Evolutionary conservation across 805 yeast species (phyloP), one percentile per base, ranked within the genome.

Genomic region (Cyberlindnera meyerae): DNA sequence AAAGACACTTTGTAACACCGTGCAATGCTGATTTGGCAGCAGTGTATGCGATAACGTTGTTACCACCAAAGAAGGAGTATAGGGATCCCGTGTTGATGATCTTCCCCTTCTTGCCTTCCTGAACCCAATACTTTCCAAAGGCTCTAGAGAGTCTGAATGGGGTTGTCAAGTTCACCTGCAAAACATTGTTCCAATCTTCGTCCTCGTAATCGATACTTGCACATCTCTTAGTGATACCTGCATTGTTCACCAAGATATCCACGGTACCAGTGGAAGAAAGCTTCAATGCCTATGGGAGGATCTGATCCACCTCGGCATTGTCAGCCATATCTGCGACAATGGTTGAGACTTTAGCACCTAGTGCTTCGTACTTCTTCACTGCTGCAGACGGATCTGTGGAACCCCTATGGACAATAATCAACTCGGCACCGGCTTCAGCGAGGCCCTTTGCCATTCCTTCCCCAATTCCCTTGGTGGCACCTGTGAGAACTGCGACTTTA

Each of bases 351-450:
- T 8, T 33, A 11, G 34, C 40, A 11, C 40, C 44, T 3, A 18
- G 79, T 33, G 69, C 71, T 38, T 65, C 54, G 8, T 77, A 64
- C 29, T 41, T 44, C 18, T 41, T 13, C 8, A 46, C 40, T 7
- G 39, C 34, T 12, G 26, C 14, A 1, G 47, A 17, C 4, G 53
- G 46, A 27, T 48, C 54, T 3, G 55, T 49, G 4, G 43, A 11
- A 8, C 25, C 39, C 36, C 54, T 50, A 18, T 50, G 54, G 6
- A 52, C 54, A 6, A 50, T 11, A 21, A 84, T 82, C 20, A 87
- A 77, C 46, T 82, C 85, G 13, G 94, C 94, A 31, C 95, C 95
- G 4, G 89, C 89, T 62, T 83, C 89, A 33, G 89, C 86, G 49
- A 68, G 79, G 2, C 88, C 90, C 57, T 73, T 79, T 30, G 90